Evolutionary conservation across 2,329 filamentous ascomycete genomes (phyloP).

Genomic region (Dactylellina parvicollis): DNA sequence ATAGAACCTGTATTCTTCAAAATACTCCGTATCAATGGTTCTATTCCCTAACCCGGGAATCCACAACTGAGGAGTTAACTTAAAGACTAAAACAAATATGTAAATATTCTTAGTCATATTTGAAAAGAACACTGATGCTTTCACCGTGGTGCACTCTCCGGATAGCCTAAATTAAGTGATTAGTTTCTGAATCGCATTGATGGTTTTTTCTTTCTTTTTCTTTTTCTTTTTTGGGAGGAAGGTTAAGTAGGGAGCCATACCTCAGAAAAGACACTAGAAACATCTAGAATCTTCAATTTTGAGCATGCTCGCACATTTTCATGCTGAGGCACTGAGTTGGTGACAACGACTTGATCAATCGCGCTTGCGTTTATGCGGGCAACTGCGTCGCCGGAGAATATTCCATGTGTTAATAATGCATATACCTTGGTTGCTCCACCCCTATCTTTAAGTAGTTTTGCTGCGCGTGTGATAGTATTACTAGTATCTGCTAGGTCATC

Average conservation of each 20-base stretch:
- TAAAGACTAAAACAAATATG: not conserved
- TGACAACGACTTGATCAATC: conserved; percentile 92
- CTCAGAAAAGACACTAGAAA: conserved; percentile 66
- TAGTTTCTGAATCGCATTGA: too few species aligned
- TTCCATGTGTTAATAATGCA: conserved; percentile 91
- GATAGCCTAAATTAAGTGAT: conserved; percentile 71
- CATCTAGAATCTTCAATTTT: conserved; percentile 91
- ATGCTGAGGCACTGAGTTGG: conserved; percentile 90
- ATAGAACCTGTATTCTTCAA: too few species aligned
- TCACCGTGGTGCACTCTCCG: conserved; percentile 96
- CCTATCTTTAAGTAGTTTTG: conserved; percentile 88
- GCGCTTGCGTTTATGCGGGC: conserved; percentile 91
- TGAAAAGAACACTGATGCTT: conserved; percentile 94
- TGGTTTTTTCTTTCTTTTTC: too few species aligned
- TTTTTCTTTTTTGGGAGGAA: too few species aligned
- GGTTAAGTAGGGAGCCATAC: conserved; percentile 34
- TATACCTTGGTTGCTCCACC: conserved; percentile 89
- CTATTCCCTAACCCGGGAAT: not conserved
- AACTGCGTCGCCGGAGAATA: conserved; percentile 94
- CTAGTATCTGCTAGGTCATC: conserved; percentile 96
- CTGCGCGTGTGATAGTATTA: conserved; percentile 95
- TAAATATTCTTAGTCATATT: conserved; percentile 70
- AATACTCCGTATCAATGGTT: not conserved
- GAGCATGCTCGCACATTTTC: conserved; percentile 80
- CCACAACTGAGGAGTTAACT: not conserved